phyloP scores from a whole-genome alignment of 1,284 basidiomycete species.

The Ceratobasidium sp. region DNA sequence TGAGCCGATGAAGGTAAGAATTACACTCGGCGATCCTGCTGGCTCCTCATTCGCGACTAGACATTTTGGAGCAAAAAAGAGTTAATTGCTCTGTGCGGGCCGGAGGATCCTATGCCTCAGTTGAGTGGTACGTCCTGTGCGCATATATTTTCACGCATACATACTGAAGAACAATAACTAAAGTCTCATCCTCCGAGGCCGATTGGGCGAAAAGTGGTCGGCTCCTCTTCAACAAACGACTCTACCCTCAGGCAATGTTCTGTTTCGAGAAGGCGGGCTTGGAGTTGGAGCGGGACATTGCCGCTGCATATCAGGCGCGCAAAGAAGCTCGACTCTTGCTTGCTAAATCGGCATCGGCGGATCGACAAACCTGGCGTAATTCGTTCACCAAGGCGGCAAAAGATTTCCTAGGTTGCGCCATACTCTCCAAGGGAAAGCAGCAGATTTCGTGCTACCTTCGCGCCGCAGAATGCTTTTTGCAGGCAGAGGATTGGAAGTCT shows the following conservation, averaged over 20 bases:
- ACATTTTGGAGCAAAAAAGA: constrained; percentile 63
- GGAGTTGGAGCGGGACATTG: constrained; percentile 63
- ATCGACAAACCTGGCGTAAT: constrained; percentile 53
- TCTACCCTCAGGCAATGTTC: constrained; percentile 71
- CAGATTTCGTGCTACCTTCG: constrained; percentile 51
- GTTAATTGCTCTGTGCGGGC: constrained; percentile 62
- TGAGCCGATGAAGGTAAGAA: constrained; percentile 46
- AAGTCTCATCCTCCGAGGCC: constrained; percentile 61
- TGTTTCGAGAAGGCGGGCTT: constrained; percentile 70
- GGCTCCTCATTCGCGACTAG: constrained; percentile 3
- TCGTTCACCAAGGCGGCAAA: constrained; percentile 65
- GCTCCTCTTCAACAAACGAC: constrained; percentile 67
- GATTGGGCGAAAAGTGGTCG: constrained; percentile 71
- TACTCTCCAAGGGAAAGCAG: constrained; percentile 29
- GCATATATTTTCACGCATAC: background rate
- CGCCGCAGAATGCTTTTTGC: constrained; percentile 68
- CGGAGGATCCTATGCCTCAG: constrained; percentile 62
- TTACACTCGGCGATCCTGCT: background rate
- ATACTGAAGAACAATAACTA: background rate
- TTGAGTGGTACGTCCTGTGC: constrained; percentile 57
- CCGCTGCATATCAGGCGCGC: constrained; percentile 63
- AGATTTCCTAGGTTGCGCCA: constrained; percentile 48
- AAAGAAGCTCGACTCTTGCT: constrained; percentile 58
- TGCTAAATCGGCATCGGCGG: constrained; percentile 54
- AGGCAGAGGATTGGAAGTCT: constrained; percentile 52